Evolutionary conservation across 306 rosid species (phyloP).

Genomic region (Fagus sylvatica): DNA sequence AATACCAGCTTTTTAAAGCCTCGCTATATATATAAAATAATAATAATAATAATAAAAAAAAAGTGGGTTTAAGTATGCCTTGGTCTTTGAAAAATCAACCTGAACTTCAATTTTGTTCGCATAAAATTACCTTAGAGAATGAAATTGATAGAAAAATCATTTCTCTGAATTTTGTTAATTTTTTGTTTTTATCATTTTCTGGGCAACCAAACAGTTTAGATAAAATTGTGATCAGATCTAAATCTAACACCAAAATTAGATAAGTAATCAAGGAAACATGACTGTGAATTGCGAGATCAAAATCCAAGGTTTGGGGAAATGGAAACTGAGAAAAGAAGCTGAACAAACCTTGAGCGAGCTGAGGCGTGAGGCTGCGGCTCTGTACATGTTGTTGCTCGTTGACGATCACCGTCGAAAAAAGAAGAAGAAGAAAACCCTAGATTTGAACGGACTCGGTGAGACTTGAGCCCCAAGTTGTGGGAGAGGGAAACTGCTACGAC

Average conservation of each 20-base stretch:
- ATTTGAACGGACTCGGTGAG: conserved; percentile 10
- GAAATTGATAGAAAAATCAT: no score
- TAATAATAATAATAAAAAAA: no score
- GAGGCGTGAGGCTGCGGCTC: conserved; percentile 63
- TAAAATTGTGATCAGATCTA: conserved; percentile 18
- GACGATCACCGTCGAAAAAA: neutral
- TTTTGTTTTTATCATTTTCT: neutral
- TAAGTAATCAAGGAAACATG: neutral
- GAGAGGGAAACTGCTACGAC: neutral
- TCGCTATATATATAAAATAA: no score
- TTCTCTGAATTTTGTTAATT: no score
- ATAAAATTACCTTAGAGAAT: no score
- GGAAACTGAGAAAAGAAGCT: neutral
- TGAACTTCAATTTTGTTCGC: no score
- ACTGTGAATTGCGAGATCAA: neutral
- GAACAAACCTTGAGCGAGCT: conserved; percentile 54
- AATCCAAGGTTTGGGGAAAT: neutral
- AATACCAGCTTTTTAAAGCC: no score
- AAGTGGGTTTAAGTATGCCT: no score
- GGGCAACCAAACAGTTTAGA: neutral
- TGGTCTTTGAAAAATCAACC: no score
- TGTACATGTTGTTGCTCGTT: conserved; percentile 50
- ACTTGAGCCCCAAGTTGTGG: neutral
- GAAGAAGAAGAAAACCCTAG: conserved; percentile 9
- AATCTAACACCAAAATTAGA: neutral